Evolutionary conservation across 805 yeast species (phyloP).

Genomic region (Geotrichum ghanense): DNA sequence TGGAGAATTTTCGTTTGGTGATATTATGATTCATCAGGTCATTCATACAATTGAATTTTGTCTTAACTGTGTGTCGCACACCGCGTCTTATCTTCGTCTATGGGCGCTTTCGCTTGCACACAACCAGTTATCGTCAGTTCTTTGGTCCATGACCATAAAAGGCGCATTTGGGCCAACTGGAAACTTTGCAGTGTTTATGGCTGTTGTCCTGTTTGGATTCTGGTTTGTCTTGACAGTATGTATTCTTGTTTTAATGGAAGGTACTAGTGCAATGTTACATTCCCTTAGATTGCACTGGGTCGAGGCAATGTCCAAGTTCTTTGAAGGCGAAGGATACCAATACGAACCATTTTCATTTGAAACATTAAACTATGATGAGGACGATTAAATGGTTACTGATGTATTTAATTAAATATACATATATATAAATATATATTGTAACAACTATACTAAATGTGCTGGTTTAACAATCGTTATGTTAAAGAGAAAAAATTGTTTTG

Average conservation of each 20-base stretch:
- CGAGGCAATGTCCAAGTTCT: conserved; percentile 96
- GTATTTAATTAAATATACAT: too few species aligned
- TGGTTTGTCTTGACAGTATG: conserved; percentile 91
- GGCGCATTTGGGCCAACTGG: conserved; percentile 67
- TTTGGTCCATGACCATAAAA: conserved; percentile 92
- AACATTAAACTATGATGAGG: background rate
- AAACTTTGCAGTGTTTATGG: conserved; percentile 50
- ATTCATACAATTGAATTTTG: conserved; percentile 97
- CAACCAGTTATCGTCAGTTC: conserved; percentile 83
- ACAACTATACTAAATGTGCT: too few species aligned
- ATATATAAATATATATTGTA: too few species aligned
- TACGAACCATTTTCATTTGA: conserved; percentile 57
- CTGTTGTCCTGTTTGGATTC: conserved; percentile 76
- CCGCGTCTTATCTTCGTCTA: conserved; percentile 89
- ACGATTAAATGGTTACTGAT: too few species aligned
- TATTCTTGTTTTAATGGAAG: conserved; percentile 94
- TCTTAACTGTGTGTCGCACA: conserved; percentile 91
- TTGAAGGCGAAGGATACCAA: conserved; percentile 91
- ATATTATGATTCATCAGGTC: conserved; percentile 91
- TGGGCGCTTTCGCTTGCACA: conserved; percentile 98
- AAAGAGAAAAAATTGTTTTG: too few species aligned
- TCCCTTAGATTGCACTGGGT: conserved; percentile 98
- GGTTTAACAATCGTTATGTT: too few species aligned
- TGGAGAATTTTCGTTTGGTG: conserved; percentile 69
- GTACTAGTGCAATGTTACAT: conserved; percentile 97